Evolutionary conservation across 2,329 filamentous ascomycete species (phyloP).

Genomic region (Pyricularia pennisetigena): DNA sequence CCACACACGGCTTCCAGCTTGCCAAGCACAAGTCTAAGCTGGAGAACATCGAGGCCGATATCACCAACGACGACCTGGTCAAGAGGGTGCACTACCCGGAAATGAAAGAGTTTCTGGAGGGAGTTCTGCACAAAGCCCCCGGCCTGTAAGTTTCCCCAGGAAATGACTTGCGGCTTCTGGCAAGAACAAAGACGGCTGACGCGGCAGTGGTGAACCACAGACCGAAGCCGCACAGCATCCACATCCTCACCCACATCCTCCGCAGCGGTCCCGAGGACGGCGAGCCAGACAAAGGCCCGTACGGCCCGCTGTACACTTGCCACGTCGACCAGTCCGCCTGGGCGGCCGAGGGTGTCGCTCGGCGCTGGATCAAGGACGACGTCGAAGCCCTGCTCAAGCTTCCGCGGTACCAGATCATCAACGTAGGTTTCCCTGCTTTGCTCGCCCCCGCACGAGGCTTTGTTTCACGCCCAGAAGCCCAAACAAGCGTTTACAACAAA

Average conservation of each 20-base stretch:
- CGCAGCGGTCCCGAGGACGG: constrained; percentile 26
- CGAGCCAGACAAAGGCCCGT: constrained; percentile 7
- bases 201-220: neutral
- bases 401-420: constrained; percentile 12
- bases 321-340: constrained; percentile 22
- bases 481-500: constrained; percentile 14
- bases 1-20: constrained; percentile 45
- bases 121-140: neutral
- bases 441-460: neutral
- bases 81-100: neutral
- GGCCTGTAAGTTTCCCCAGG: neutral
- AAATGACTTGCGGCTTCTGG: neutral
- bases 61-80: neutral
- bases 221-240: neutral
- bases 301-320: constrained; percentile 17
- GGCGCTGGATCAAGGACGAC: constrained; percentile 19
- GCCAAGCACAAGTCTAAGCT: constrained; percentile 32
- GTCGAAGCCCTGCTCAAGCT: constrained; percentile 12
- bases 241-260: constrained; percentile 45
- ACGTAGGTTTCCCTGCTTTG: constrained; percentile 8
- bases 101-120: neutral
- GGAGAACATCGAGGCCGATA: constrained; percentile 11
- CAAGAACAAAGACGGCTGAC: neutral
- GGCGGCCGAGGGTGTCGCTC: constrained; percentile 24
- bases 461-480: neutral